Conservation (phyloP, 805 yeast genomes). For the Kregervanrija fluxuum region DNA sequence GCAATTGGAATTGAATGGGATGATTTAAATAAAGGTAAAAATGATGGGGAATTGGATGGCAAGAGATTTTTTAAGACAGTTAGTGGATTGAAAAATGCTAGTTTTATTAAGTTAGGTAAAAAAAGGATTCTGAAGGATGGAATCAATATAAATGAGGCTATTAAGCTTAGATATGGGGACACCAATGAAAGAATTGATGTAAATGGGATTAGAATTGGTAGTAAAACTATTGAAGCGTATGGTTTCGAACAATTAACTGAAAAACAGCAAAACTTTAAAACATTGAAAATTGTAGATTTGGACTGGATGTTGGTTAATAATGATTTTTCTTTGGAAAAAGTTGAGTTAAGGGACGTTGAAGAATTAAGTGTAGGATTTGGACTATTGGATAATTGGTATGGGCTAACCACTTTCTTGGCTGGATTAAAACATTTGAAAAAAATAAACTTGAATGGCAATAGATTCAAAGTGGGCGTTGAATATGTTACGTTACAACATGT, state of each 20-base stretch:
- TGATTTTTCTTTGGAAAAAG: slow-evolving; percentile 6
- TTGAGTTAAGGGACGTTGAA: slow-evolving; percentile 18
- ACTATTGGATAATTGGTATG: slow-evolving; percentile 36
- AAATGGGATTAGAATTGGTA: slow-evolving; percentile 31
- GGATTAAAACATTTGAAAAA: slow-evolving; percentile 31
- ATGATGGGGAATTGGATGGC: slow-evolving; percentile 56
- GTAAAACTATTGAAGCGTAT: slow-evolving; percentile 49
- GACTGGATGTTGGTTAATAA: slow-evolving; percentile 33
- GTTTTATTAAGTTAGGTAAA: slow-evolving; percentile 50
- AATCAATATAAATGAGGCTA: slow-evolving; percentile 42
- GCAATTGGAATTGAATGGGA: slow-evolving; percentile 92
- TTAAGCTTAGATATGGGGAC: slow-evolving; percentile 7
- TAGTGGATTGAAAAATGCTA: slow-evolving; percentile 41
- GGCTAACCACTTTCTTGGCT: slow-evolving; percentile 31
- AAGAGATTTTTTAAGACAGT: slow-evolving; percentile 42
- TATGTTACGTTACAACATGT: neutral
- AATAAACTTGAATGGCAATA: slow-evolving; percentile 50
- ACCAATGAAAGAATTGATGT: too few relatives aligned
- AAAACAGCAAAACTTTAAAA: slow-evolving; percentile 39
- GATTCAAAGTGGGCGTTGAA: slow-evolving; percentile 23
- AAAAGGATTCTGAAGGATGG: slow-evolving; percentile 19
- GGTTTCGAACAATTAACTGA: slow-evolving; percentile 56
- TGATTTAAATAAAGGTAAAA: slow-evolving; percentile 63
- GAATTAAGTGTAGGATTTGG: slow-evolving; percentile 57
- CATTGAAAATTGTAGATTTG: slow-evolving; percentile 44